Evolutionary conservation across 805 yeast genomes (phyloP).

Genomic region (Monosporozyma unispora): DNA sequence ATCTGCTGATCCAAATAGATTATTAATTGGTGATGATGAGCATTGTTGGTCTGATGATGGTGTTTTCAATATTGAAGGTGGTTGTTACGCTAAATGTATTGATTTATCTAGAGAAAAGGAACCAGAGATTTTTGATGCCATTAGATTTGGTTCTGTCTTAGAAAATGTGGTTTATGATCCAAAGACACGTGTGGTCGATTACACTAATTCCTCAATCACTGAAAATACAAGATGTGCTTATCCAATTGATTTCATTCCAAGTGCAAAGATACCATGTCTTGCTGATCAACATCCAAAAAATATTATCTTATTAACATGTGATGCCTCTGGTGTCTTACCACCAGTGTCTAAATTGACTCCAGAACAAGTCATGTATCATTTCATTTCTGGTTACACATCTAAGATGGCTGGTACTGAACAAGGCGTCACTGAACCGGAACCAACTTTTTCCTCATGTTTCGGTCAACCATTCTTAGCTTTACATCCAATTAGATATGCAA

Average conservation of each 20-base stretch:
- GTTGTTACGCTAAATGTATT: constrained; percentile 96
- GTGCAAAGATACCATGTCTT: constrained; percentile 90
- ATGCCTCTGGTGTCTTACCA: constrained; percentile 95
- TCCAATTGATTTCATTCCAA: constrained; percentile 94
- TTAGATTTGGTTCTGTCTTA: constrained; percentile 86
- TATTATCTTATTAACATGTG: constrained; percentile 89
- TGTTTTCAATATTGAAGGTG: constrained; percentile 98
- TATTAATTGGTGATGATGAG: constrained; percentile 95
- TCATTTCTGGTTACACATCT: constrained; percentile 96
- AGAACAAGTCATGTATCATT: constrained; percentile 98
- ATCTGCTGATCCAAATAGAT: constrained; percentile 91
- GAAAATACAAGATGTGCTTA: constrained; percentile 98
- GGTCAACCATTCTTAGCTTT: constrained; percentile 98
- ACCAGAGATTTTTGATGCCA: constrained; percentile 95
- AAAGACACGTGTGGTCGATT: constrained; percentile 72
- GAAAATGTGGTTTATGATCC: constrained; percentile 90
- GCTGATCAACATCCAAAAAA: constrained; percentile 88
- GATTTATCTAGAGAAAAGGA: constrained; percentile 85
- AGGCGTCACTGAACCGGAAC: constrained; percentile 97
- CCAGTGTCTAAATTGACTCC: constrained; percentile 90
- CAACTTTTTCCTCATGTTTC: constrained; percentile 96
- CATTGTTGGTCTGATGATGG: constrained; percentile 99
- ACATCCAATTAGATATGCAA: constrained; percentile 97
- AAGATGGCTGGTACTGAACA: constrained; percentile 99
- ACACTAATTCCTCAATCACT: constrained; percentile 70